phyloP scores from a whole-genome alignment of 2,329 filamentous ascomycete species.

The Xylariales sp. region DNA sequence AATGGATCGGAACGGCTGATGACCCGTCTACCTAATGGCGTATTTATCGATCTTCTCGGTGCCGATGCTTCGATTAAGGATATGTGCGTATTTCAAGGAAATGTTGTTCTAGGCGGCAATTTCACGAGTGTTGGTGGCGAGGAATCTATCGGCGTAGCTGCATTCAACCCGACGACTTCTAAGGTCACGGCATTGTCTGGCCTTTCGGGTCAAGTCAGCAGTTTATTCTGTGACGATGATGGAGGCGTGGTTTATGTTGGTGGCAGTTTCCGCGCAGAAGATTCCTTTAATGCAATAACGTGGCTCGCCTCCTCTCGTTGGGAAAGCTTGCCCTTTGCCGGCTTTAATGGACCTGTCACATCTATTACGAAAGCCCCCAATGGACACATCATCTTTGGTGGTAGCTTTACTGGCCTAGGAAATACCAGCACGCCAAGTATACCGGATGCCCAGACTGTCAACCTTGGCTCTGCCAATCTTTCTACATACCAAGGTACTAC shows the following conservation, averaged over 20 bases:
- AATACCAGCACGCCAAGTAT: conserved; percentile 77
- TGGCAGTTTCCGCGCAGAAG: conserved; percentile 81
- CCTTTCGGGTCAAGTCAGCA: conserved; percentile 83
- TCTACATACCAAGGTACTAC: conserved; percentile 72
- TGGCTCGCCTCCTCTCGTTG: conserved; percentile 78
- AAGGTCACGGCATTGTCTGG: conserved; percentile 80
- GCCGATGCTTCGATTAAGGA: conserved; percentile 87
- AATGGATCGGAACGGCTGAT: conserved; percentile 88
- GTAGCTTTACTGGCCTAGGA: conserved; percentile 86
- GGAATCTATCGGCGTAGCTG: conserved; percentile 80
- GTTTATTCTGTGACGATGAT: conserved; percentile 82
- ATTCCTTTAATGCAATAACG: conserved; percentile 89
- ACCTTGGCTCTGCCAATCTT: conserved; percentile 82
- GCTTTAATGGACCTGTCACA: conserved; percentile 92
- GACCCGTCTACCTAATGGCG: conserved; percentile 84
- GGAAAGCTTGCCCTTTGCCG: conserved; percentile 86
- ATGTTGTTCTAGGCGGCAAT: conserved; percentile 89
- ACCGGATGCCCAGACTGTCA: conserved; percentile 82
- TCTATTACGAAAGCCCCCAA: conserved; percentile 84
- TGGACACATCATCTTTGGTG: conserved; percentile 91
- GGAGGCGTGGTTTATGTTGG: conserved; percentile 89
- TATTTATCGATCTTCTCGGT: conserved; percentile 77
- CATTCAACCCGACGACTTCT: conserved; percentile 80
- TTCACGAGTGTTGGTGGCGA: conserved; percentile 89
- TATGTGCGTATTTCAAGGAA: conserved; percentile 83